These are phyloP conservation scores for Debaryomycetaceae sp. DNA, from an alignment of 1,139 yeast species.

Conservation along the genomic window DNA sequence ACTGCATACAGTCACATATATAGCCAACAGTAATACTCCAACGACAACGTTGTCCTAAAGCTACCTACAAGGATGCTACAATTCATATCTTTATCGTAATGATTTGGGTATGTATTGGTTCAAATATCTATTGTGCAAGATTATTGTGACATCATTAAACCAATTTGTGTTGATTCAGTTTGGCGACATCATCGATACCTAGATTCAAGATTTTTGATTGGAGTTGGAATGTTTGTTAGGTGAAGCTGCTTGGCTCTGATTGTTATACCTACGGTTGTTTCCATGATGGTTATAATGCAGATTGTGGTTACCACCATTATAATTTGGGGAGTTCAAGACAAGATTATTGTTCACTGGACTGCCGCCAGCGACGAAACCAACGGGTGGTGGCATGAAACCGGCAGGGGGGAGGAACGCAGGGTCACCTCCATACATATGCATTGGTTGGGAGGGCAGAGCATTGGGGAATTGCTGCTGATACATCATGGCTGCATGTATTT, in stretches of 20 bases:
- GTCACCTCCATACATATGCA: constrained; percentile 30
- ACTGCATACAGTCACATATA: too few species aligned
- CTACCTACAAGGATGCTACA: too few species aligned
- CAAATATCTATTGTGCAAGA: too few species aligned
- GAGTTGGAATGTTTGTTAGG: neutral
- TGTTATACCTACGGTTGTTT: constrained; percentile 11
- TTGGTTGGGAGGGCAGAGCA: constrained; percentile 34
- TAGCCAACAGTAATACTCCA: too few species aligned
- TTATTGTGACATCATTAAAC: too few species aligned
- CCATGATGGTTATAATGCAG: constrained; percentile 10
- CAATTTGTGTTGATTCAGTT: too few species aligned
- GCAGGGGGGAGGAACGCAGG: constrained; percentile 35
- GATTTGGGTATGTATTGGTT: too few species aligned
- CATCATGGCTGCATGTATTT: constrained; percentile 38
- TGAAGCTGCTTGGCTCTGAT: constrained; percentile 4
- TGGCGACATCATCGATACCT: too few species aligned
- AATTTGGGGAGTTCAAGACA: constrained; percentile 13
- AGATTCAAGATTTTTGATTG: neutral
- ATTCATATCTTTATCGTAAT: too few species aligned
- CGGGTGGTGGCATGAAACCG: constrained; percentile 35
- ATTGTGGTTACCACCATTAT: constrained; percentile 4
- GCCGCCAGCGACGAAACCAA: constrained; percentile 25
- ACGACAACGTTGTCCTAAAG: too few species aligned
- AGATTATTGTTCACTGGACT: constrained; percentile 28
- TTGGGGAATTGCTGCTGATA: constrained; percentile 33